Evolutionary conservation across 2,329 filamentous ascomycete genomes (phyloP).

Genomic region (Aureobasidium sp.): DNA sequence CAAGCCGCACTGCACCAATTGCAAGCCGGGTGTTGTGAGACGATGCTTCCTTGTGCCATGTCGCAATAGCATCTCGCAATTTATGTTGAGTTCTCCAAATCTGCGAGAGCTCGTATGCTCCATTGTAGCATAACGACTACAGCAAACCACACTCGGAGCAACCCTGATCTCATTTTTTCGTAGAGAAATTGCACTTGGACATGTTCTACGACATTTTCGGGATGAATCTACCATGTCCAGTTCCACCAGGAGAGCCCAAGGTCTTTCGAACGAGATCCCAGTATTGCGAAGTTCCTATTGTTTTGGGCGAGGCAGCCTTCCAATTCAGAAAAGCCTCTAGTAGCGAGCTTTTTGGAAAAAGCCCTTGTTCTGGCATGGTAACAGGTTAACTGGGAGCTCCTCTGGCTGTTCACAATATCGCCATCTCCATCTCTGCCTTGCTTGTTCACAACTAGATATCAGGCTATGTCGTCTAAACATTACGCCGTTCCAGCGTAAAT

Average conservation of each 20-base stretch:
- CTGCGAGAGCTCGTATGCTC: not conserved
- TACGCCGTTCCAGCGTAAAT: not conserved
- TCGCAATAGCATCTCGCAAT: not conserved
- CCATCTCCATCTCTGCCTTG: not conserved
- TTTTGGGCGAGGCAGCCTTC: not conserved
- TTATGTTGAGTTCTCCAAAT: not conserved
- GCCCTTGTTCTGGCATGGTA: not conserved
- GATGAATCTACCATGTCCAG: not conserved
- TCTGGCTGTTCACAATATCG: not conserved
- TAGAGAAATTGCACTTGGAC: not conserved
- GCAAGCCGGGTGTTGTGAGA: not conserved
- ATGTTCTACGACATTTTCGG: not conserved
- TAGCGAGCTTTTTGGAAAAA: not conserved
- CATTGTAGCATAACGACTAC: not conserved
- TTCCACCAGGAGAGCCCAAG: not conserved
- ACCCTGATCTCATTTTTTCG: not conserved
- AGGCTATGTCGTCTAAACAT: not conserved
- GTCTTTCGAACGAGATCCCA: too few relatives aligned
- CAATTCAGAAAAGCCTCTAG: not conserved
- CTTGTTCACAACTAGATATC: not conserved
- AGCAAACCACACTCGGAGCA: not conserved
- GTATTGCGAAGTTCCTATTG: not conserved
- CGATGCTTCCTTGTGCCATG: not conserved
- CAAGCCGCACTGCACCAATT: not conserved
- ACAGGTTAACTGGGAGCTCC: not conserved